Evolutionary conservation across 2,329 filamentous ascomycete genomes (phyloP).

Genomic region (Fusarium piperis): DNA sequence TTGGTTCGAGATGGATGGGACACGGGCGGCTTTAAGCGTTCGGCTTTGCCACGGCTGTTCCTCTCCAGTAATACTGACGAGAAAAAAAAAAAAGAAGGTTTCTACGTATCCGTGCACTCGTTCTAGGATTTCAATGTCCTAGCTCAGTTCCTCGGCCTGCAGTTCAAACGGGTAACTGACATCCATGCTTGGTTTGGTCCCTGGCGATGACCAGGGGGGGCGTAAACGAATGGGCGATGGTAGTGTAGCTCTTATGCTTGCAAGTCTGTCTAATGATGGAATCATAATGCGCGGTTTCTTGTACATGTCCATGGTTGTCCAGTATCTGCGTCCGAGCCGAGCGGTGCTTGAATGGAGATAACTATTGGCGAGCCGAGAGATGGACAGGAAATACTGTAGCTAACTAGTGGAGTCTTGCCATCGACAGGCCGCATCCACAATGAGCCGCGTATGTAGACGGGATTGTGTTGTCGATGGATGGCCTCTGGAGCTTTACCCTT

Average conservation of each 20-base stretch:
- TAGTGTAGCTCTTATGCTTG: background rate
- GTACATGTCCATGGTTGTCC: background rate
- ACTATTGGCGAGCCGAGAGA: constrained; percentile 1
- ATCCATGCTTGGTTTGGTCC: constrained; percentile 31
- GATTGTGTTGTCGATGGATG: constrained; percentile 8
- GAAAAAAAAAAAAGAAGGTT: constrained; percentile 16
- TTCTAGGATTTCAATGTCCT: constrained; percentile 36
- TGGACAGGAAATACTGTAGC: background rate
- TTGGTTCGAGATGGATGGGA: constrained; percentile 1
- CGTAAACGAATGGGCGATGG: background rate
- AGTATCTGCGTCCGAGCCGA: background rate
- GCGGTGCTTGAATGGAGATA: constrained; percentile 3
- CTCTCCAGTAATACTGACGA: background rate
- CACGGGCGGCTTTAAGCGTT: constrained; percentile 29
- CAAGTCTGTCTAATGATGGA: background rate
- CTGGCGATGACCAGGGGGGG: constrained; percentile 18
- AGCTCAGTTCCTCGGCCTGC: constrained; percentile 18
- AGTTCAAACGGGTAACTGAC: constrained; percentile 10
- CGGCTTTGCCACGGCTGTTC: constrained; percentile 6
- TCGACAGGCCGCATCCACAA: constrained; percentile 29
- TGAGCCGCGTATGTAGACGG: constrained; percentile 22
- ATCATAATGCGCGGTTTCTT: background rate
- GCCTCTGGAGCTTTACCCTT: background rate
- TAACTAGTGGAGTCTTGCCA: constrained; percentile 1
- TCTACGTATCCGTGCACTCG: constrained; percentile 16